These are phyloP conservation scores for Ophiostoma sp. DNA, from an alignment of 2,329 filamentous ascomycete species.

Conservation along the genomic window DNA sequence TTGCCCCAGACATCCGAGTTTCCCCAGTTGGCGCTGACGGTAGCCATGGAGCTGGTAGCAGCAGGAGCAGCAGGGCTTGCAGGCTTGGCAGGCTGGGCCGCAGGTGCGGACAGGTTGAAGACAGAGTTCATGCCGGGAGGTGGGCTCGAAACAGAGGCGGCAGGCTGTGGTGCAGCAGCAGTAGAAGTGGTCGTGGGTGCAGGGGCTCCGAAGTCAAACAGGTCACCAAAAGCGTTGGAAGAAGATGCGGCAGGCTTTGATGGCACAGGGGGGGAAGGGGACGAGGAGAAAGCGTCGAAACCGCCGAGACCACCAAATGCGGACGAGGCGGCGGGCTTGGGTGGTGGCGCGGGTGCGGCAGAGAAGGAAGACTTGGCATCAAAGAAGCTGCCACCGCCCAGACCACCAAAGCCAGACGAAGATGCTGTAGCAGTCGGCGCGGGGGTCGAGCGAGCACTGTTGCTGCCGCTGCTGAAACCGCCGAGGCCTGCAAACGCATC, in stretches of 20 bases:
- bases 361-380: constrained; percentile 63
- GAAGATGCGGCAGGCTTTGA: constrained; percentile 38
- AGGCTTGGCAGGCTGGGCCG: constrained; percentile 35
- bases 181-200: background rate
- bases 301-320: constrained; percentile 58
- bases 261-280: constrained; percentile 33
- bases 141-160: constrained; percentile 37
- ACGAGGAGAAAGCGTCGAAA: constrained; percentile 25
- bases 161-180: constrained; percentile 39
- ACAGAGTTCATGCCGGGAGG: constrained; percentile 55
- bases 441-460: constrained; percentile 9
- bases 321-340: constrained; percentile 23
- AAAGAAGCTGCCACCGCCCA: constrained; percentile 78
- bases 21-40: constrained; percentile 38
- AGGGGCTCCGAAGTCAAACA: constrained; percentile 67
- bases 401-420: constrained; percentile 45
- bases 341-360: constrained; percentile 30
- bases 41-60: constrained; percentile 34
- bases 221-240: constrained; percentile 63
- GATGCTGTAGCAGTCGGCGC: constrained; percentile 28
- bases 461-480: constrained; percentile 32
- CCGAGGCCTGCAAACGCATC: constrained; percentile 26
- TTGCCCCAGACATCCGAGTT: constrained; percentile 75
- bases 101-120: constrained; percentile 69
- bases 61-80: constrained; percentile 41